Evolutionary conservation across 169 alveolate genomes (phyloP).

Genomic region (Babesia gibsoni): DNA sequence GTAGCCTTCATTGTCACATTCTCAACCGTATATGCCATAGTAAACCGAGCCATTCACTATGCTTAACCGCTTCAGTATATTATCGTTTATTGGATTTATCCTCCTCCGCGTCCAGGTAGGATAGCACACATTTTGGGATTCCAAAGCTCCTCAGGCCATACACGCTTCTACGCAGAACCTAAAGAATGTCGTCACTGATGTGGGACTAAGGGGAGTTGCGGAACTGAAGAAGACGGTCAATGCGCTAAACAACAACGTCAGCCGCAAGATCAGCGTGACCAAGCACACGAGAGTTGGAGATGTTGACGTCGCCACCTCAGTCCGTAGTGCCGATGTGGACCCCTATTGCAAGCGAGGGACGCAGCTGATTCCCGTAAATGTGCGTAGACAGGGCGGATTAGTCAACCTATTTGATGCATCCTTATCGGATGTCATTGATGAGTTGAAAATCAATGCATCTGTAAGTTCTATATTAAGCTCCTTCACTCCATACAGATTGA

Average conservation of each 20-base stretch:
- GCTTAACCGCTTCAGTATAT: too few relatives aligned
- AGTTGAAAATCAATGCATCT: conserved; percentile 5
- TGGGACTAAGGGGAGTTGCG: not conserved
- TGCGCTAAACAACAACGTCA: conserved; percentile 16
- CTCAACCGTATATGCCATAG: too few relatives aligned
- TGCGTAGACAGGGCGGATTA: conserved; percentile 1
- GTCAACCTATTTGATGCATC: not conserved
- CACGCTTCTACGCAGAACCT: not conserved
- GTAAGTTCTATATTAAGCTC: not conserved
- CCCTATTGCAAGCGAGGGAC: conserved; percentile 15
- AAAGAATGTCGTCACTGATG: not conserved
- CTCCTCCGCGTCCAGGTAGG: too few relatives aligned
- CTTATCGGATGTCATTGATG: not conserved
- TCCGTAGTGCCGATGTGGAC: conserved; percentile 29
- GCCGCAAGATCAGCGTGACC: conserved; percentile 5
- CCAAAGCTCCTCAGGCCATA: not conserved
- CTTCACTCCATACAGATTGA: too few relatives aligned
- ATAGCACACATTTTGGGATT: too few relatives aligned
- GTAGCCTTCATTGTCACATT: too few relatives aligned
- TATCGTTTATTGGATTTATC: too few relatives aligned
- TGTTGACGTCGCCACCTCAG: not conserved
- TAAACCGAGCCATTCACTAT: too few relatives aligned
- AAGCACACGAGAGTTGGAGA: conserved; percentile 3
- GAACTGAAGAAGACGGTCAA: not conserved
- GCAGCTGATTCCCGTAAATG: conserved; percentile 18